Evolutionary conservation across 2,329 filamentous ascomycete genomes (phyloP).

Genomic region (Dryadomyces quercivorus): DNA sequence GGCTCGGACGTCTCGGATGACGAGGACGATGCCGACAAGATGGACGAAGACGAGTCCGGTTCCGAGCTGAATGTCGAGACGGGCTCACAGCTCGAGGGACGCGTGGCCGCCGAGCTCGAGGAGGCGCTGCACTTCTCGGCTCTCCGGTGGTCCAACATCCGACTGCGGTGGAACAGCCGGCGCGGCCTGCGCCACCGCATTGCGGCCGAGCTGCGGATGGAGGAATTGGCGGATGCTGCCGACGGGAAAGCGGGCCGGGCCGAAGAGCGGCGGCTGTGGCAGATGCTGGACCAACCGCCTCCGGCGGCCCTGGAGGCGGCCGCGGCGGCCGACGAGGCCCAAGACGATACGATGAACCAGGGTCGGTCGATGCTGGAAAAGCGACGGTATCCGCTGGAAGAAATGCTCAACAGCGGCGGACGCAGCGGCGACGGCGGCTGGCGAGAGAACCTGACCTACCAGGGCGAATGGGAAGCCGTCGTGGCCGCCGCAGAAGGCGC

Average conservation of each 20-base stretch:
- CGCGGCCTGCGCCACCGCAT: slow-evolving; percentile 26
- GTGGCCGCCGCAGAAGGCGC: neutral
- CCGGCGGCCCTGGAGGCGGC: slow-evolving; percentile 15
- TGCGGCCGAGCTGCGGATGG: slow-evolving; percentile 26
- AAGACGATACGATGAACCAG: too few species aligned
- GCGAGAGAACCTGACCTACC: slow-evolving; percentile 22
- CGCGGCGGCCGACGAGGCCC: slow-evolving; percentile 9
- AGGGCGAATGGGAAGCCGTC: slow-evolving; percentile 29
- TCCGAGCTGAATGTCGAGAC: neutral
- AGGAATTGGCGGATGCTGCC: slow-evolving; percentile 28
- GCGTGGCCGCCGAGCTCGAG: slow-evolving; percentile 21
- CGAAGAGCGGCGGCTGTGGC: slow-evolving; percentile 35
- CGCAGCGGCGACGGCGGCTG: slow-evolving; percentile 18
- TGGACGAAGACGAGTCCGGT: neutral
- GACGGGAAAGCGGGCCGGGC: slow-evolving; percentile 27
- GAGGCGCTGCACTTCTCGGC: slow-evolving; percentile 31
- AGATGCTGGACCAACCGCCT: slow-evolving; percentile 26
- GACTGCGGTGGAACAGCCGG: slow-evolving; percentile 8
- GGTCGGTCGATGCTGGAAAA: neutral
- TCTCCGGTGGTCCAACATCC: slow-evolving; percentile 25
- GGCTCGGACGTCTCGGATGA: neutral
- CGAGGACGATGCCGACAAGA: neutral
- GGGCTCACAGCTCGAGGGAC: neutral
- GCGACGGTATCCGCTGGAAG: slow-evolving; percentile 18
- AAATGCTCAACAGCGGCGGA: slow-evolving; percentile 18